Conservation (phyloP, 2,329 filamentous ascomycete species). For the Penicillium sp. region DNA sequence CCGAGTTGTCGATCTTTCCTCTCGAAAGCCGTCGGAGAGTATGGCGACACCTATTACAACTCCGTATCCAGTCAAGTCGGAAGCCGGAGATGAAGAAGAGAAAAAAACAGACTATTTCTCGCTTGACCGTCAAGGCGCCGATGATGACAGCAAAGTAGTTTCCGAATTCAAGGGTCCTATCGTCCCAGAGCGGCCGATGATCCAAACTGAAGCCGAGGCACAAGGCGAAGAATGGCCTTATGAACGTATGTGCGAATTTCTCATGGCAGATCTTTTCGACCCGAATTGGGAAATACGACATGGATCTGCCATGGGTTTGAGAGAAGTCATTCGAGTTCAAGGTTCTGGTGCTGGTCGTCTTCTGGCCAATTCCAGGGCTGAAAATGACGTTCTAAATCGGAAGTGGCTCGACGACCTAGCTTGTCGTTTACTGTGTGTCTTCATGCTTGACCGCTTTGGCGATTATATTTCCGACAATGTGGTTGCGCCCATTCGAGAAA, state of each 20-base stretch:
- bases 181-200: slow-evolving; percentile 76
- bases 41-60: slow-evolving; percentile 56
- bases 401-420: slow-evolving; percentile 90
- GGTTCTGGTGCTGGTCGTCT: slow-evolving; percentile 79
- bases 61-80: slow-evolving; percentile 58
- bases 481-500: slow-evolving; percentile 92
- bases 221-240: slow-evolving; percentile 89
- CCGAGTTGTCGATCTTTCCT: slow-evolving; percentile 80
- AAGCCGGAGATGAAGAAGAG: slow-evolving; percentile 55
- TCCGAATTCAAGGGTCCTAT: slow-evolving; percentile 89
- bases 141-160: slow-evolving; percentile 88
- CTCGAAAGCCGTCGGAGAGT: slow-evolving; percentile 61
- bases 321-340: slow-evolving; percentile 89
- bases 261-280: slow-evolving; percentile 92
- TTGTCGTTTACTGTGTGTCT: slow-evolving; percentile 89
- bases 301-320: slow-evolving; percentile 89
- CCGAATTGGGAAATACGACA: slow-evolving; percentile 92
- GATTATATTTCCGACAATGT: slow-evolving; percentile 98
- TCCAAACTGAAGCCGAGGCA: slow-evolving; percentile 72
- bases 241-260: slow-evolving; percentile 86
- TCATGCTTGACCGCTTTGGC: slow-evolving; percentile 96
- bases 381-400: slow-evolving; percentile 77
- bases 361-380: slow-evolving; percentile 62
- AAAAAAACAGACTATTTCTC: slow-evolving; percentile 82
- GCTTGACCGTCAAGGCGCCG: slow-evolving; percentile 71